phyloP scores from a whole-genome alignment of 1,284 basidiomycete species.

The Ganoderma boninense region DNA sequence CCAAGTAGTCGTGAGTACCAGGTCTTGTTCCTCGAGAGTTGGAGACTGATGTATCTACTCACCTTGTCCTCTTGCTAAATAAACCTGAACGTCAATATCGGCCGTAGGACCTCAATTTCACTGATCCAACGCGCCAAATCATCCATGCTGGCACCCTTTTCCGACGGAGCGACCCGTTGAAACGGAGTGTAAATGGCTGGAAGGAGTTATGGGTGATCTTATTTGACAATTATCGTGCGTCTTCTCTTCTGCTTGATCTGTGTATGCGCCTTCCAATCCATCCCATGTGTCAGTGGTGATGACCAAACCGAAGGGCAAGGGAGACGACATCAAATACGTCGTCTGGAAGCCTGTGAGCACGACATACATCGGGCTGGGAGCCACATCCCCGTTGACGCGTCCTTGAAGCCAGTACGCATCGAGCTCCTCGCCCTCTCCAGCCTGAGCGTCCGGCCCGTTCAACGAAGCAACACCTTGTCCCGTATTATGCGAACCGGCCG shows the following conservation, averaged over 20 bases:
- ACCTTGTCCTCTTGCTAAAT: too few relatives aligned
- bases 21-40: background rate
- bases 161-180: conserved; percentile 46
- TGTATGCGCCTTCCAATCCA: background rate
- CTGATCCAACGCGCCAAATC: conserved; percentile 23
- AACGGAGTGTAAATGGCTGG: conserved; percentile 74
- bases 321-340: conserved; percentile 76
- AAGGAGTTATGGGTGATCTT: conserved; percentile 87
- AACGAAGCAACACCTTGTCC: conserved; percentile 30
- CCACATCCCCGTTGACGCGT: background rate
- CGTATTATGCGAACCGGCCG: conserved; percentile 28
- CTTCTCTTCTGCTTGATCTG: background rate
- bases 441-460: conserved; percentile 24
- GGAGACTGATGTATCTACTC: background rate
- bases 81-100: background rate
- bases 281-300: conserved; percentile 72
- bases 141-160: conserved; percentile 27
- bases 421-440: conserved; percentile 29
- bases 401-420: conserved; percentile 72
- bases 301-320: conserved; percentile 82
- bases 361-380: conserved; percentile 3
- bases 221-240: conserved; percentile 93
- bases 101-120: conserved; percentile 23
- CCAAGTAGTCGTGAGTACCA: conserved; percentile 19
- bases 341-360: conserved; percentile 78